Percentiles rank a stretch among this genome's conserved stretches.
Evolutionary conservation across 306 rosid species (phyloP).

Genomic region (Abrus pulchellus): DNA sequence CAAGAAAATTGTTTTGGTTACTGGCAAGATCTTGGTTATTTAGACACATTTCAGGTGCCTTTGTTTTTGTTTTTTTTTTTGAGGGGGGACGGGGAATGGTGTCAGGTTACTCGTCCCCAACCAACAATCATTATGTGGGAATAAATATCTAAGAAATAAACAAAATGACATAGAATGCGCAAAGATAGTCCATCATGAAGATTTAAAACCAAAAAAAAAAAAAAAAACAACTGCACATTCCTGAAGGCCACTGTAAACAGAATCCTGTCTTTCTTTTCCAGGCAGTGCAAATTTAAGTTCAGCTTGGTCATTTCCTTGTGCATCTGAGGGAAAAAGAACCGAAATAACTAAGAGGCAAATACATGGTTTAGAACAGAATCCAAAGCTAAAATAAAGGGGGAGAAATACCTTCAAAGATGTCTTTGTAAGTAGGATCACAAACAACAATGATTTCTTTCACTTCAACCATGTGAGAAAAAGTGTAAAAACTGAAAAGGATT

Average conservation of each 20-base stretch:
- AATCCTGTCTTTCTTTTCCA: constrained; percentile 98
- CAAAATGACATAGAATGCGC: constrained; percentile 13
- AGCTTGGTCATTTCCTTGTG: constrained; percentile 53
- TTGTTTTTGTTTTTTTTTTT: not conserved
- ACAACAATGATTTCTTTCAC: constrained; percentile 91
- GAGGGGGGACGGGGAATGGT: not conserved
- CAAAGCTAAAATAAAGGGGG: not conserved
- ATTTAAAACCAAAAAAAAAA: not conserved
- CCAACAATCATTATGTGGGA: constrained; percentile 8
- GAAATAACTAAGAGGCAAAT: constrained; percentile 29
- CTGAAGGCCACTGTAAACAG: constrained; percentile 93
- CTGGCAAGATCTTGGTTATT: constrained; percentile 8
- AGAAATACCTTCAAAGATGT: constrained; percentile 75
- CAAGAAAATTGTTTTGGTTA: not conserved
- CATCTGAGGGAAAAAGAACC: constrained; percentile 56
- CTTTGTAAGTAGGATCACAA: constrained; percentile 93
- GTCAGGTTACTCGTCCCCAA: constrained; percentile 9
- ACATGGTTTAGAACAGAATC: constrained; percentile 19
- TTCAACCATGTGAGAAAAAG: constrained; percentile 73
- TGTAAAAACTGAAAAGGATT: constrained; percentile 73
- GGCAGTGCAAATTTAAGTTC: constrained; percentile 84
- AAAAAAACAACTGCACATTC: constrained; percentile 54
- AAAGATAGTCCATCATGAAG: not conserved
- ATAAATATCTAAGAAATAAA: constrained; percentile 17
- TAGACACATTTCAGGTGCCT: not conserved